phyloP scores from a whole-genome alignment of 192 early-diverging fungal species.

The Podila verticillata region DNA sequence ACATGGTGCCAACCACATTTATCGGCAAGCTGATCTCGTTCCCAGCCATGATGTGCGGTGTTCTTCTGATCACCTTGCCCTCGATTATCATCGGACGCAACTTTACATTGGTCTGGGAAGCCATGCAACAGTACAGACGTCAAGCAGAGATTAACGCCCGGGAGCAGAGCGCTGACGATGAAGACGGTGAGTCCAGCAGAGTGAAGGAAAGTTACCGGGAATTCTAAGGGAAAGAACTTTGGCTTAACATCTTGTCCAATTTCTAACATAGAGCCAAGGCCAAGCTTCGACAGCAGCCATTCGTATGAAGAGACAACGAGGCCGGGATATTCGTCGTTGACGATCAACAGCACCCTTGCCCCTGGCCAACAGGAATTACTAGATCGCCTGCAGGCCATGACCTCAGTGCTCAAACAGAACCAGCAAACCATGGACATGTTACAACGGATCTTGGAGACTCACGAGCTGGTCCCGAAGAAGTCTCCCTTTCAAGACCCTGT shows the following conservation, averaged over 20 bases:
- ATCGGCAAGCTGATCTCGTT: conserved; percentile 81
- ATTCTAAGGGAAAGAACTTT: not conserved
- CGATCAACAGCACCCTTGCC: not conserved
- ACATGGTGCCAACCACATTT: conserved; percentile 81
- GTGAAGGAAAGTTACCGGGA: not conserved
- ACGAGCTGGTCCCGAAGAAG: conserved; percentile 18
- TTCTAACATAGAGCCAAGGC: conserved; percentile 8
- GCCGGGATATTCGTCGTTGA: conserved; percentile 36
- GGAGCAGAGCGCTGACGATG: conserved; percentile 4
- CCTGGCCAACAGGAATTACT: conserved; percentile 17
- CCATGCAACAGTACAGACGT: conserved; percentile 58
- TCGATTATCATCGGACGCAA: conserved; percentile 85
- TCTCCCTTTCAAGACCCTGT: conserved; percentile 15
- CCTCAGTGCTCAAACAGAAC: conserved; percentile 15
- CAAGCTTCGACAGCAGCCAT: conserved; percentile 45
- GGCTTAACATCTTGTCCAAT: not conserved
- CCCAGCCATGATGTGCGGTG: conserved; percentile 82
- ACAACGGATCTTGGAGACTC: conserved; percentile 9
- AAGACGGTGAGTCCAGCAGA: too few relatives aligned
- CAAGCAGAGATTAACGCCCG: conserved; percentile 3
- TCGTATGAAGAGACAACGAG: conserved; percentile 28
- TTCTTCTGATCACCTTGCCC: conserved; percentile 78
- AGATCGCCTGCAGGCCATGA: conserved; percentile 18
- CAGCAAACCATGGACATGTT: conserved; percentile 15
- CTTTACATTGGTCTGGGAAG: conserved; percentile 82